Conservation (phyloP, 176 grass and related monocot species). For the Lolium multiflorum region DNA sequence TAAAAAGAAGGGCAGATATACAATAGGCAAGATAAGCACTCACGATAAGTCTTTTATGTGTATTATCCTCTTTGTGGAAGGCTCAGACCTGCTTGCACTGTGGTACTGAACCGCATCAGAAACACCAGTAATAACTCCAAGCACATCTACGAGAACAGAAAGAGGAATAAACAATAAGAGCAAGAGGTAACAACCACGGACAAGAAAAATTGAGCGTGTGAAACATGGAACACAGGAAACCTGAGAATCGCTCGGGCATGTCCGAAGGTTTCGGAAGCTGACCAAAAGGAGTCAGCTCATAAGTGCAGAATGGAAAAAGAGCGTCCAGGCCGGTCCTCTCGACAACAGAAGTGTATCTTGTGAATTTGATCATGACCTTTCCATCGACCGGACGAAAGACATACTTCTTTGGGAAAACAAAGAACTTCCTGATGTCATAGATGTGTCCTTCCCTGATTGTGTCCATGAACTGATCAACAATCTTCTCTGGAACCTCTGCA, state of each 20-base stretch:
- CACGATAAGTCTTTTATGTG: not conserved
- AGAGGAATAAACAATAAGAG: not conserved
- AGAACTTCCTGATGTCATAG: not conserved
- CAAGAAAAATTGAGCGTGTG: too few relatives aligned
- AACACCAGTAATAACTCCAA: not conserved
- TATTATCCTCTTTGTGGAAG: not conserved
- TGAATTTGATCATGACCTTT: not conserved
- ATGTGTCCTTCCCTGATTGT: not conserved
- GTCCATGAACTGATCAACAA: not conserved
- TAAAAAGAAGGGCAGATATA: too few relatives aligned
- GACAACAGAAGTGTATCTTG: not conserved
- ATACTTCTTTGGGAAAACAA: not conserved
- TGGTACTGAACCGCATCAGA: not conserved
- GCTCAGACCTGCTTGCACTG: not conserved
- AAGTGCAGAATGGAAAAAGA: not conserved
- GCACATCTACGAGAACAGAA: not conserved
- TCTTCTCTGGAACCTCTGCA: not conserved
- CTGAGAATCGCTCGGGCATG: not conserved
- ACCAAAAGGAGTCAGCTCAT: not conserved
- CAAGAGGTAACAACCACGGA: too few relatives aligned
- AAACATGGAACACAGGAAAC: not conserved
- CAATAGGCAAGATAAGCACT: not conserved
- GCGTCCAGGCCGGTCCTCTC: not conserved
- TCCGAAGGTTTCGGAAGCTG: not conserved
- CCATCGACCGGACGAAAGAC: not conserved